phyloP scores from a whole-genome alignment of 202 grass and related monocot species.

The Brachypodium distachyon region DNA sequence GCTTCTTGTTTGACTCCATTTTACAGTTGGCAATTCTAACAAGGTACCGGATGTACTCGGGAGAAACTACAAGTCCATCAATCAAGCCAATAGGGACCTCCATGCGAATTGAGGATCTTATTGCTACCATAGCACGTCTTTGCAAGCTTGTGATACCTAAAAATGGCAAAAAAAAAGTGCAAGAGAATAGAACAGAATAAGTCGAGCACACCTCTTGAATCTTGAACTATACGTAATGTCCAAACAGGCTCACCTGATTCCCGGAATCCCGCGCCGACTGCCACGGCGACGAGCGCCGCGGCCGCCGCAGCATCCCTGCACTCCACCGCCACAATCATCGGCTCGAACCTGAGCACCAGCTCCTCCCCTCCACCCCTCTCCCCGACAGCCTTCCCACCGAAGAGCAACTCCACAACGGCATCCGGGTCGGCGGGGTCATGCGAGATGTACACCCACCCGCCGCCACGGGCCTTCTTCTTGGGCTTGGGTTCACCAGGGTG shows the following conservation, averaged over 20 bases:
- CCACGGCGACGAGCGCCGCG: slow-evolving; percentile 48
- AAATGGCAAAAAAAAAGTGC: slow-evolving; percentile 2
- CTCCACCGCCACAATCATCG: slow-evolving; percentile 82
- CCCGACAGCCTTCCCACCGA: slow-evolving; percentile 5
- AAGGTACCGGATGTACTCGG: slow-evolving; percentile 60
- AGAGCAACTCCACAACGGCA: slow-evolving; percentile 45
- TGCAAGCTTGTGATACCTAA: slow-evolving; percentile 81
- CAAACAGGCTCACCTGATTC: slow-evolving; percentile 67
- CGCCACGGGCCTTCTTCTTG: slow-evolving; percentile 82
- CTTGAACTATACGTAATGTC: neutral
- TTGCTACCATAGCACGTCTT: slow-evolving; percentile 76
- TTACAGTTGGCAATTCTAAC: slow-evolving; percentile 76
- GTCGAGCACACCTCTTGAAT: neutral
- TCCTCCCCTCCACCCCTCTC: slow-evolving; percentile 33
- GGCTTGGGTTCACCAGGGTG: slow-evolving; percentile 10
- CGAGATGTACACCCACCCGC: slow-evolving; percentile 78
- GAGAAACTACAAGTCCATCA: slow-evolving; percentile 41
- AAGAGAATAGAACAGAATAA: neutral
- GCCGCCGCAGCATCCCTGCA: slow-evolving; percentile 55
- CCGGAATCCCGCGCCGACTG: slow-evolving; percentile 63
- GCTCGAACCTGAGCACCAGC: slow-evolving; percentile 87
- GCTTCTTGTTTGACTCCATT: slow-evolving; percentile 81
- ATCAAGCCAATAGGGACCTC: slow-evolving; percentile 75
- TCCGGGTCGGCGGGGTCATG: slow-evolving; percentile 69
- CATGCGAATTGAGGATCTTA: slow-evolving; percentile 89